Base-by-base conservation (phyloP, 2,329 filamentous ascomycete species). In the Rachicladosporium sp. region DNA sequence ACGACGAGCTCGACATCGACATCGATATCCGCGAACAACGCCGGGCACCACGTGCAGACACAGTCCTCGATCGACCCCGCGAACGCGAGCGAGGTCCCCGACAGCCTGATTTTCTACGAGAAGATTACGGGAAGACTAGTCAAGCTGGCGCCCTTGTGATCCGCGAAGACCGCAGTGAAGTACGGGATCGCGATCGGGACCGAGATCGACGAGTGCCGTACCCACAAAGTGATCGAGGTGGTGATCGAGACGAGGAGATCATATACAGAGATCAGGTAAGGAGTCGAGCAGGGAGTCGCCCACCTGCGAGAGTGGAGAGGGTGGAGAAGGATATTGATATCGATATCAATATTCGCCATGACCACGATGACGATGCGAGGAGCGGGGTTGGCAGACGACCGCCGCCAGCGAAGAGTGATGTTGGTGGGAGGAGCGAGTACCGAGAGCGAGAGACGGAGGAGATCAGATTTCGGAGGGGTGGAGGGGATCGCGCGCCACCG, bases 81-180 rank as follows among this genome's bases (percentile, higher is more conserved):
- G 48, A 50, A 53, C 39, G 15, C 13, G 55, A 63, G 33, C 60
- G 65, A 8, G 59, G 60, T 19, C 61, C 63, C 36, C 61, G 64
- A 35, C 56, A 59, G 40, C 68, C 67, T 37, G 67, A 70, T 48
- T 70, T 70, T 52, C 56, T 71, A 42, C 60, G 66, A 34, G 67
- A 70, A 42, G 66, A 69, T 50, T 69, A 69, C 51, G 66, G 63
- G 46, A 58, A 63, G 40, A 19, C 3, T 5, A 42, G 40, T 12
- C 55, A 51, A 45, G 54, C 68, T 46, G 56, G 70, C 50, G 50
- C 63, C 46, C 40, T 69, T 56, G 57, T 73, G 52, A 51, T 70
- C 37, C 62, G 64, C 12, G 63, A 64, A 10, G 60, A 66, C 31
- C 43, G 52, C 27, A 56, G 54, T 36, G 36, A 48, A 30, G 53